Evolutionary conservation across 1,284 basidiomycete genomes (phyloP).

Genomic region (Sanguinoderma infundibulare): DNA sequence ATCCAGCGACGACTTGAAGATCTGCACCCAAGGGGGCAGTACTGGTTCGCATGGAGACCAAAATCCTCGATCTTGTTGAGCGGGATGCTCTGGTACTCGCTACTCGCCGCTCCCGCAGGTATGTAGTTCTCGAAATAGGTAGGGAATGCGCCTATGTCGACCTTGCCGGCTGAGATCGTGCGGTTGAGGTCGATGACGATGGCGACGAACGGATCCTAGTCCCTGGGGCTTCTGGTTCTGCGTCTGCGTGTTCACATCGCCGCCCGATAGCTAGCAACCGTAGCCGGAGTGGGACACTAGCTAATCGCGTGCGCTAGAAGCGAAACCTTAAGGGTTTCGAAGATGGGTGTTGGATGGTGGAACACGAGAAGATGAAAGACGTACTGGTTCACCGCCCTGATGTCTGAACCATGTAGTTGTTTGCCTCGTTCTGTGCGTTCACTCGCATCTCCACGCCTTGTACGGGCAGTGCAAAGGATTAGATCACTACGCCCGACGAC

Average conservation of each 20-base stretch:
- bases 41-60: slow-evolving; percentile 96
- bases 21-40: slow-evolving; percentile 92
- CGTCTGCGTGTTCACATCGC: slow-evolving; percentile 95
- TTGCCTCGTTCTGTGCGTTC: slow-evolving; percentile 94
- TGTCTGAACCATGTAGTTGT: slow-evolving; percentile 98
- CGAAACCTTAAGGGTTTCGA: slow-evolving; percentile 61
- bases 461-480: slow-evolving; percentile 96
- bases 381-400: slow-evolving; percentile 78
- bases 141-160: slow-evolving; percentile 98
- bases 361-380: slow-evolving; percentile 19
- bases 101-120: slow-evolving; percentile 67
- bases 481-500: slow-evolving; percentile 92
- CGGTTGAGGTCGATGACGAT: slow-evolving; percentile 99
- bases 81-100: slow-evolving; percentile 94
- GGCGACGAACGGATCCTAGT: slow-evolving; percentile 98
- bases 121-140: slow-evolving; percentile 95
- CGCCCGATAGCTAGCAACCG: slow-evolving; percentile 96
- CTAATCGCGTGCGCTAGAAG: slow-evolving; percentile 90
- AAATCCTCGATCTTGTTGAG: slow-evolving; percentile 96
- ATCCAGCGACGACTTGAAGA: slow-evolving; percentile 92
- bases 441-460: slow-evolving; percentile 98
- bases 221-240: slow-evolving; percentile 94
- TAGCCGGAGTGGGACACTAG: slow-evolving; percentile 99
- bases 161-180: slow-evolving; percentile 96
- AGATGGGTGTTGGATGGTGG: neutral